phyloP scores from a whole-genome alignment of 352 stramenopile species.

The Phytophthora ohioensis region DNA sequence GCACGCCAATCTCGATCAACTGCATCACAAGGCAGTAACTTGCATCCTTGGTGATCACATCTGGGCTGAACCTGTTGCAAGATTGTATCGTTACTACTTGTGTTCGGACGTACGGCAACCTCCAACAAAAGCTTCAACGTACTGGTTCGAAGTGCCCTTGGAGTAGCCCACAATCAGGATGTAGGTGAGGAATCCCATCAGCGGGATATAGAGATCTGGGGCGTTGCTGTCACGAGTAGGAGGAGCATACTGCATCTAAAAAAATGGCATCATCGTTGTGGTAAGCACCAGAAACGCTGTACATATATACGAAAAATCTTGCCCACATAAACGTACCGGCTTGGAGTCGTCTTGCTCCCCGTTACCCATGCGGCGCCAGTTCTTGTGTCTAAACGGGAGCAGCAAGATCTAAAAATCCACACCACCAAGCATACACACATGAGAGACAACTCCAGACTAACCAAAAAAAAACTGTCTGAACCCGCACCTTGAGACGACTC shows the following conservation, averaged over 20 bases:
- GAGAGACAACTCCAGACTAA: not conserved
- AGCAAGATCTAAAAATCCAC: slow-evolving; percentile 66
- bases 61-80: slow-evolving; percentile 93
- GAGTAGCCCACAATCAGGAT: slow-evolving; percentile 97
- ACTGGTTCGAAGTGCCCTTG: slow-evolving; percentile 94
- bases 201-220: slow-evolving; percentile 98
- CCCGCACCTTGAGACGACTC: slow-evolving; percentile 80
- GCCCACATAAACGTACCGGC: slow-evolving; percentile 40
- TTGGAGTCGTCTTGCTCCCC: slow-evolving; percentile 74
- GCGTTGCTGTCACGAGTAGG: slow-evolving; percentile 97
- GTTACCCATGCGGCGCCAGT: slow-evolving; percentile 83
- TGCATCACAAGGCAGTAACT: slow-evolving; percentile 93
- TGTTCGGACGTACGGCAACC: not conserved
- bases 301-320: not conserved
- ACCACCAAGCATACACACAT: not conserved
- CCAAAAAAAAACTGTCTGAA: not conserved
- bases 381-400: slow-evolving; percentile 88
- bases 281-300: not conserved
- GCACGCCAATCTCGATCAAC: slow-evolving; percentile 92
- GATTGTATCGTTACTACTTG: slow-evolving; percentile 8
- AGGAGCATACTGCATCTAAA: slow-evolving; percentile 83
- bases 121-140: slow-evolving; percentile 29
- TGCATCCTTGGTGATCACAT: slow-evolving; percentile 95
- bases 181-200: slow-evolving; percentile 99
- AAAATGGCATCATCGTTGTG: not conserved